A percentile compares a stretch with the other conserved stretches of the same genome.
Conservation (phyloP, 805 yeast genomes). For the Metschnikowia peoriensis region DNA sequence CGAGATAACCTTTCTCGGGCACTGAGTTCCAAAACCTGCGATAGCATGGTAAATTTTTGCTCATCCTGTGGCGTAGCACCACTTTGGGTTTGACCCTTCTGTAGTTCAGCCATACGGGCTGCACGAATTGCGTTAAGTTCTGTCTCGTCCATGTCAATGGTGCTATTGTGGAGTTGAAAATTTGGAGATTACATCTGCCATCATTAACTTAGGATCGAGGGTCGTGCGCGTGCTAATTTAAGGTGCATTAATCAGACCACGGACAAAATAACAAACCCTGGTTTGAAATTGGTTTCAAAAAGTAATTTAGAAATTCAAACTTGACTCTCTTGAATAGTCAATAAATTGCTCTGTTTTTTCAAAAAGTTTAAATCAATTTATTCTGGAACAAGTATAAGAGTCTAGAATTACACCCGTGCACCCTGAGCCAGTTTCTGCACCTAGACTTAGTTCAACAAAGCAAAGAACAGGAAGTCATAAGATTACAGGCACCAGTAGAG, state of each 20-base stretch:
- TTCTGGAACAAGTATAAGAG: too few species aligned
- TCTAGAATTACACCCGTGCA: slow-evolving; percentile 6
- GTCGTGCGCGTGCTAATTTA: background rate
- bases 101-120: slow-evolving; percentile 87
- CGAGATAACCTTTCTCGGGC: slow-evolving; percentile 88
- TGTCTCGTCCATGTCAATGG: slow-evolving; percentile 66
- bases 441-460: background rate
- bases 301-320: too few species aligned
- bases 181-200: too few species aligned
- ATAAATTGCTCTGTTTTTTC: too few species aligned
- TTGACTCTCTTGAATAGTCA: too few species aligned
- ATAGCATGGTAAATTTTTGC: slow-evolving; percentile 42
- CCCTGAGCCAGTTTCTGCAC: background rate
- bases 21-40: slow-evolving; percentile 72
- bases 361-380: too few species aligned
- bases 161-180: background rate
- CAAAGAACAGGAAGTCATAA: background rate
- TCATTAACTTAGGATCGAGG: background rate
- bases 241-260: background rate
- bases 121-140: slow-evolving; percentile 89
- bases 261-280: background rate
- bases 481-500: background rate
- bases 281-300: background rate
- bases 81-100: slow-evolving; percentile 47
- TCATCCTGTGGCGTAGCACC: slow-evolving; percentile 28